Evolutionary conservation across 495 filamentous ascomycete genomes (phyloP).

Genomic region (Penicillium diatomitis): DNA sequence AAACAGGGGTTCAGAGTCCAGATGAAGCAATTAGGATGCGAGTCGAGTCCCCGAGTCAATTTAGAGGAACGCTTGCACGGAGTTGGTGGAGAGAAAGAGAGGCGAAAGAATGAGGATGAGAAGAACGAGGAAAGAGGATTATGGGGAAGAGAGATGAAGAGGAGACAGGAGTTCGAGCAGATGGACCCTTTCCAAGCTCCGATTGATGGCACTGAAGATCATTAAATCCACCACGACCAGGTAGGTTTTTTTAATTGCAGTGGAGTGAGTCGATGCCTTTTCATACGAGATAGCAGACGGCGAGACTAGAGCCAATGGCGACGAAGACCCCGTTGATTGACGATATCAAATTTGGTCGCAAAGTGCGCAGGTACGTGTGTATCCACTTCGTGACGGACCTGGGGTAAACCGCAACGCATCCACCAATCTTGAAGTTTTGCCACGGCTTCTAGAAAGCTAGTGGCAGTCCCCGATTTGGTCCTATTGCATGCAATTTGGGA

Average conservation of each 20-base stretch:
- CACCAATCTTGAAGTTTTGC: slow-evolving; percentile 14
- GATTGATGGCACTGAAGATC: slow-evolving; percentile 15
- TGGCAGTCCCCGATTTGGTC: neutral
- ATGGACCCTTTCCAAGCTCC: slow-evolving; percentile 8
- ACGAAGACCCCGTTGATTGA: slow-evolving; percentile 19
- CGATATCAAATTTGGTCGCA: slow-evolving; percentile 19
- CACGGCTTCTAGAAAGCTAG: slow-evolving; percentile 23
- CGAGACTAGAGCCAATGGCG: slow-evolving; percentile 17
- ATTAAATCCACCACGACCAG: neutral
- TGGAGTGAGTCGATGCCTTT: slow-evolving; percentile 21
- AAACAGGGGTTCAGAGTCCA: too few relatives aligned
- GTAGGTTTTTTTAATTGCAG: neutral
- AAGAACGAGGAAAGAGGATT: neutral
- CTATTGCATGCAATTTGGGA: neutral
- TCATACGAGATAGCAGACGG: slow-evolving; percentile 10
- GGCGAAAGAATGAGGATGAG: neutral
- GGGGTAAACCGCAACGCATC: slow-evolving; percentile 20
- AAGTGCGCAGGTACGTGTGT: slow-evolving; percentile 21
- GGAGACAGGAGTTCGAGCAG: slow-evolving; percentile 4
- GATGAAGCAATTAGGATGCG: too few relatives aligned
- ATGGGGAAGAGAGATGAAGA: neutral
- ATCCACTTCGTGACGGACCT: slow-evolving; percentile 19
- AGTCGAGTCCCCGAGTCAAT: too few relatives aligned
- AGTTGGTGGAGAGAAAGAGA: neutral
- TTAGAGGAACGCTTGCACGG: too few relatives aligned